Base-by-base conservation (phyloP, 2,329 filamentous ascomycete species). In the Venturia effusa region DNA sequence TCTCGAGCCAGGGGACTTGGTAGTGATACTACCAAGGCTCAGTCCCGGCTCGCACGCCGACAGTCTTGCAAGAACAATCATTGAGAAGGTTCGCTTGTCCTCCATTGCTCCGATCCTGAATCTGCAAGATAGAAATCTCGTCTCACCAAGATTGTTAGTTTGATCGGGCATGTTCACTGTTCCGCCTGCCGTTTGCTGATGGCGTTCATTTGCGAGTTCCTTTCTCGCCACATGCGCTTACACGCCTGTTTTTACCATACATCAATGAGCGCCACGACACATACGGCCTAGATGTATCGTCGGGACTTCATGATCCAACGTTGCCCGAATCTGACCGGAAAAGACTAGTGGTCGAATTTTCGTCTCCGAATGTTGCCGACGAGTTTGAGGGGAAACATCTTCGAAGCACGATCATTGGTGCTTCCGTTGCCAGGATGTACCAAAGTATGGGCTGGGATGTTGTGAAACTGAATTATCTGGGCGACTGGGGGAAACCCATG, bases 361-460 rank as follows among this genome's bases (percentile, higher is more conserved):
- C 86, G 1, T 89, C 87, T 0, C 88, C 88, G 37, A 90, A 90
- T 70, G 88, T 90, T 64, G 86, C 87, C 37, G 89, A 88, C 73
- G 87, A 85, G 19, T 88, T 89, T 70, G 82, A 87, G 68, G 84
- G 82, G 27, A 83, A 82, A 6, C 85, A 89, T 74, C 76, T 88
- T 54, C 81, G 85, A 66, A 88, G 84, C 68, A 88, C 86, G 24
- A 85, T 88, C 59, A 81, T 88, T 57, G 86, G 86, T 22, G 82
- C 81, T 17, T 86, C 84, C 69, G 71, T 88, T 8, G 77, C 83
- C 59, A 85, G 84, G 65, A 68, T 88, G 0, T 83, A 88, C 69
- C 78, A 84, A 65, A 74, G 70, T 11, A 79, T 81, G 64, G 86
- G 84, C 15, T 88, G 83, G 81, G 79, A 87, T 40, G 84, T 88